Conservation (phyloP, 2,329 filamentous ascomycete genomes). For the Dactylellina sp. region DNA sequence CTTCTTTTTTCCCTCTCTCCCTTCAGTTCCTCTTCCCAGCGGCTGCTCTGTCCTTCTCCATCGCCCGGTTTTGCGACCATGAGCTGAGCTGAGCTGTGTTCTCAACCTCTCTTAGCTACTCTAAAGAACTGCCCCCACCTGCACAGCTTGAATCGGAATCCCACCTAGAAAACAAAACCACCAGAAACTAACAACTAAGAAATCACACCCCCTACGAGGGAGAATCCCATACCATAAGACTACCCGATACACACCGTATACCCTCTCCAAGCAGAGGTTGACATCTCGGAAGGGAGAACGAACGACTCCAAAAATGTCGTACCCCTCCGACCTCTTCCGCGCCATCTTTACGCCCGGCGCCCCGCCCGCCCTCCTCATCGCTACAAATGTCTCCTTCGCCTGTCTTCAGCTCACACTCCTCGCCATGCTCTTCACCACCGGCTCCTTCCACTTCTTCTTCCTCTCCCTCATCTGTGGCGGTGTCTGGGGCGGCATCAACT, state of each 20-base stretch:
- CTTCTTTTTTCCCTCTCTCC: constrained; percentile 1
- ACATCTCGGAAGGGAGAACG: neutral
- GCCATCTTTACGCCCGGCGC: constrained; percentile 94
- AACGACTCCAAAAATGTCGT: constrained; percentile 28
- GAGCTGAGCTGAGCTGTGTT: neutral
- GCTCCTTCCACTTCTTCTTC: constrained; percentile 87
- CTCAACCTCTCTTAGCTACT: constrained; percentile 10
- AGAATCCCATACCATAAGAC: constrained; percentile 5
- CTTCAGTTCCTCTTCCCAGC: constrained; percentile 10
- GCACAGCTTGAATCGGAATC: too few relatives aligned
- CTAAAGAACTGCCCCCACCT: too few relatives aligned
- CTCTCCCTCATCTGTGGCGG: constrained; percentile 82
- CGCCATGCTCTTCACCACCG: constrained; percentile 80
- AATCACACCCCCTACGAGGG: too few relatives aligned
- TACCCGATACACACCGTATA: neutral
- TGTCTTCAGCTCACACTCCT: constrained; percentile 83
- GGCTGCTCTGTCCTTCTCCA: neutral
- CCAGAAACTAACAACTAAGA: too few relatives aligned
- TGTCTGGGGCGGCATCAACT: constrained; percentile 95
- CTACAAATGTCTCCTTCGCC: constrained; percentile 90
- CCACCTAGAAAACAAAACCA: constrained; percentile 11
- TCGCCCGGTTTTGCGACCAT: neutral
- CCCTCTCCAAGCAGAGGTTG: neutral
- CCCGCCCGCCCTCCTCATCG: constrained; percentile 85
- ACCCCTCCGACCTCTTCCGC: constrained; percentile 81